phyloP scores from a whole-genome alignment of 2,329 filamentous ascomycete genomes.

The Pseudogymnoascus sp. region DNA sequence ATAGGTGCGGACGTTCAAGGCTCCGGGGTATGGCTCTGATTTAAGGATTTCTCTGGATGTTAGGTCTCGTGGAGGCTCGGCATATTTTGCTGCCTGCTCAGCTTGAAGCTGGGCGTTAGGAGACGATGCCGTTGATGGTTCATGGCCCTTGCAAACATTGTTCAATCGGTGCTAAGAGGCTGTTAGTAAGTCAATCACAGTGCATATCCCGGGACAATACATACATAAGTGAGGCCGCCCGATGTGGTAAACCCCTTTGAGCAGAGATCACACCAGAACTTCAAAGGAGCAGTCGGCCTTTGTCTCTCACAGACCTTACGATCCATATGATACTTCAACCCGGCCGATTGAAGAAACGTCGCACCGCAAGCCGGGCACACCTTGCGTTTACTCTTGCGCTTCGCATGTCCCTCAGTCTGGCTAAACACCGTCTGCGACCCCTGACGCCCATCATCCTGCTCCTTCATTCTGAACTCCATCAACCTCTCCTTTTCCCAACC shows the following conservation, averaged over 20 bases:
- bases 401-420: background rate
- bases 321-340: constrained; percentile 5
- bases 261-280: background rate
- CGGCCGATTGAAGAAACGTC: background rate
- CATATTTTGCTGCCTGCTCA: background rate
- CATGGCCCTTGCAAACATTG: background rate
- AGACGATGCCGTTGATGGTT: background rate
- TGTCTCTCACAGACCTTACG: constrained; percentile 3
- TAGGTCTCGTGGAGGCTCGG: background rate
- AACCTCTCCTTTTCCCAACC: background rate
- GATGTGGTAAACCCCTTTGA: background rate
- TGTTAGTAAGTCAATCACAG: background rate
- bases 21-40: background rate
- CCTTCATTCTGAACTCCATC: background rate
- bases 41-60: background rate
- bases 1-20: background rate
- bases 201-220: background rate
- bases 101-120: background rate
- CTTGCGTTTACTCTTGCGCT: background rate
- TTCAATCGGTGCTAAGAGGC: background rate
- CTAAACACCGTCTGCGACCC: background rate
- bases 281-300: background rate
- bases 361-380: background rate
- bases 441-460: background rate
- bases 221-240: background rate